Conservation (phyloP, 257 asterid genomes). For the Penstemon eatonii region DNA sequence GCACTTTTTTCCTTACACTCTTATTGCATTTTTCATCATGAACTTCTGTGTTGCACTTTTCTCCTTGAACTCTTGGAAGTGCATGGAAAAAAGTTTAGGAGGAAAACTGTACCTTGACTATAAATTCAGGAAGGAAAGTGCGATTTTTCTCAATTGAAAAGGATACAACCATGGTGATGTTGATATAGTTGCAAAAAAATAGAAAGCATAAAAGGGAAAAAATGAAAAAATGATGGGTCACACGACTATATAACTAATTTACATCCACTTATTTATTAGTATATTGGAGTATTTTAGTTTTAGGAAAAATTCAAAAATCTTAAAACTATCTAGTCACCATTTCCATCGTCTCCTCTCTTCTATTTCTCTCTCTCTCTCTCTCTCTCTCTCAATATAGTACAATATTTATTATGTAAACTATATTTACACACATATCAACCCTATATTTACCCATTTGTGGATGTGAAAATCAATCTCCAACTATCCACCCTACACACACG, state of each 20-base stretch:
- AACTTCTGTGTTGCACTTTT: no score
- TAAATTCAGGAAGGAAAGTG: no score
- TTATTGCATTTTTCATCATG: no score
- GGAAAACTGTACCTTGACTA: no score
- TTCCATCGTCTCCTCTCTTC: constrained; percentile 36
- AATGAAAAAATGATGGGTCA: constrained; percentile 15
- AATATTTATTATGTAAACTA: constrained; percentile 5
- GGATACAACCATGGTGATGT: constrained; percentile 20
- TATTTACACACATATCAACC: constrained; percentile 29
- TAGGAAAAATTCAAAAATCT: constrained; percentile 23
- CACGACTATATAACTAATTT: constrained; percentile 14
- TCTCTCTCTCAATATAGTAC: constrained; percentile 10
- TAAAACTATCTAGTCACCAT: constrained; percentile 33
- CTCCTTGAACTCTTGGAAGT: no score
- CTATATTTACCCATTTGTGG: constrained; percentile 34
- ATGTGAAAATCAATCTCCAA: constrained; percentile 35
- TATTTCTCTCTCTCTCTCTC: constrained; percentile 15
- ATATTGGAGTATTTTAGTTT: background rate
- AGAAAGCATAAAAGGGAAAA: constrained; percentile 17
- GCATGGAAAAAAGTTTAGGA: no score
- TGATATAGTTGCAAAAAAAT: constrained; percentile 2
- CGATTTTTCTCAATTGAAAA: background rate
- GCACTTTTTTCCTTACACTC: no score
- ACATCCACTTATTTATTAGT: constrained; percentile 15
- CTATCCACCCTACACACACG: constrained; percentile 32